Evolutionary conservation across 2,329 filamentous ascomycete species (phyloP).

Genomic region (Periconia sp.): DNA sequence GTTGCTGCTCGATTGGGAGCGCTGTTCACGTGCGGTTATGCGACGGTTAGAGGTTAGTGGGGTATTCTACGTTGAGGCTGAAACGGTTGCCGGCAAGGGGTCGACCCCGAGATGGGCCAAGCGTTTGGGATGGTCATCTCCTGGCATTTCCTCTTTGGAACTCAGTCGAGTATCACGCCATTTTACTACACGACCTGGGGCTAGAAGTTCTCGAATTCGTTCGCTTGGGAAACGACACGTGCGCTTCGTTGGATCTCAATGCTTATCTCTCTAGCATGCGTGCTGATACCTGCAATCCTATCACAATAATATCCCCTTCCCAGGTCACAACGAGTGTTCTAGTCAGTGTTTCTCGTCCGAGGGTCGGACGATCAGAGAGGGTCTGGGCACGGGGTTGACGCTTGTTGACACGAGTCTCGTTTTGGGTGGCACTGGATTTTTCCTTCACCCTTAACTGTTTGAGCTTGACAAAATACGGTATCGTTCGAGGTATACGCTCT

Average conservation of each 20-base stretch:
- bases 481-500: not conserved
- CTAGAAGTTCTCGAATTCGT: not conserved
- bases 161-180: constrained; percentile 5
- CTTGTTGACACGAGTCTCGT: no score
- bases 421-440: constrained; percentile 1
- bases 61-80: constrained; percentile 8
- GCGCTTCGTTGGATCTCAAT: no score
- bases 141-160: constrained; percentile 5
- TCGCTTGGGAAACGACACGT: no score
- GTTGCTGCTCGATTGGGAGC: no score
- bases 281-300: no score
- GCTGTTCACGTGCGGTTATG: constrained; percentile 5
- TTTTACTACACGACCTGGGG: not conserved
- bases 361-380: constrained; percentile 3
- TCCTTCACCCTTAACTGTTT: not conserved
- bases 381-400: constrained; percentile 1
- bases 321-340: no score
- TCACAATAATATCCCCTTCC: no score
- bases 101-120: constrained; percentile 2
- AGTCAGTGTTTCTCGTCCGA: not conserved
- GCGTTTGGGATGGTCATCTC: constrained; percentile 9
- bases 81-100: no score
- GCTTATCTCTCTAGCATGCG: no score
- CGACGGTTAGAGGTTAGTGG: constrained; percentile 14
- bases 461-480: not conserved